Conservation (phyloP, 345 rosid genomes). For the Salix udensis region DNA sequence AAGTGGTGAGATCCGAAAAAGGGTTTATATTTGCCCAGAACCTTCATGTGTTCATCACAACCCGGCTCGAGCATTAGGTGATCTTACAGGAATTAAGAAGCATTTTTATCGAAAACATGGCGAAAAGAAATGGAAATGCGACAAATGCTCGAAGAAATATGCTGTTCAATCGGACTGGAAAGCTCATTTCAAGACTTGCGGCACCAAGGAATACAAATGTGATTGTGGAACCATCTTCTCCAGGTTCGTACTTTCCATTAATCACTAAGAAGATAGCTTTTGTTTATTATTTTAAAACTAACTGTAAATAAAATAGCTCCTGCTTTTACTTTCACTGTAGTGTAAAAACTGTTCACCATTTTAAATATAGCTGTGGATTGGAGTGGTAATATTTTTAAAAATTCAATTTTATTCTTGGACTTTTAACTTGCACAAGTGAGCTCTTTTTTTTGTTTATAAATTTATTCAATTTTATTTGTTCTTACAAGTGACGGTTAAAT, state of each 20-base stretch:
- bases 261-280: background rate
- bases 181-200: slow-evolving; percentile 68
- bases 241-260: slow-evolving; percentile 33
- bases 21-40: slow-evolving; percentile 66
- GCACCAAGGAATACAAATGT: slow-evolving; percentile 62
- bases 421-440: no score
- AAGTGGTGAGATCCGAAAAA: slow-evolving; percentile 26
- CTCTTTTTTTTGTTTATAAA: no score
- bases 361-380: no score
- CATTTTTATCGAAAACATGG: slow-evolving; percentile 68
- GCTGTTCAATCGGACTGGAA: slow-evolving; percentile 67
- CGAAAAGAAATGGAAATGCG: slow-evolving; percentile 67
- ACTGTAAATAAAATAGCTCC: no score
- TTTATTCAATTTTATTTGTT: no score
- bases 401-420: no score
- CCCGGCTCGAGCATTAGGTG: slow-evolving; percentile 62
- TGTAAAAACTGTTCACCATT: no score
- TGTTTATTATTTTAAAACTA: no score
- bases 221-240: slow-evolving; percentile 60
- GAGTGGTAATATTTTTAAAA: no score
- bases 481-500: no score
- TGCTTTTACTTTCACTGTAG: no score
- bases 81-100: slow-evolving; percentile 71
- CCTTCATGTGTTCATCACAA: slow-evolving; percentile 54
- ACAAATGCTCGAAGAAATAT: slow-evolving; percentile 59